Evolutionary conservation across 345 rosid species (phyloP).

Genomic region (Hibiscus mutabilis): DNA sequence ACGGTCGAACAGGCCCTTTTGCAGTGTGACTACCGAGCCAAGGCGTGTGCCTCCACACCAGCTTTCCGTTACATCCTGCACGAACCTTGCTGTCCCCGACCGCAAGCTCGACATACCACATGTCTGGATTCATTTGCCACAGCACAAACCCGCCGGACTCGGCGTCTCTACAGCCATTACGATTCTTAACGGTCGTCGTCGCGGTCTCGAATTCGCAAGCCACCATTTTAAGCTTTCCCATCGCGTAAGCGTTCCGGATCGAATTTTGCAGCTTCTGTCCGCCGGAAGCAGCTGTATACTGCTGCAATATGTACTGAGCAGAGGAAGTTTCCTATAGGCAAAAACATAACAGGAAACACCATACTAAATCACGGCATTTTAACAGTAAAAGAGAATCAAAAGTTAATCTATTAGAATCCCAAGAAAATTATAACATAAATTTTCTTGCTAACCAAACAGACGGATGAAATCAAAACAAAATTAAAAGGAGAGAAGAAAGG

Average conservation of each 20-base stretch:
- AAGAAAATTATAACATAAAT: not conserved
- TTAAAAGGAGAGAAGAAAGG: not conserved
- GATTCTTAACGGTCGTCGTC: conserved; percentile 56
- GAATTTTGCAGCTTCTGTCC: conserved; percentile 79
- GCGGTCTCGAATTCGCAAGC: conserved; percentile 68
- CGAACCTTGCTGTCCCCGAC: conserved; percentile 84
- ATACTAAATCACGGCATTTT: no score
- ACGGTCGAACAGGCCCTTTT: conserved; percentile 84
- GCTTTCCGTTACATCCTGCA: conserved; percentile 87
- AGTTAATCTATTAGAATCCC: not conserved
- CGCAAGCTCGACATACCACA: conserved; percentile 92
- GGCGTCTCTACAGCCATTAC: conserved; percentile 41
- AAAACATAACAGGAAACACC: no score
- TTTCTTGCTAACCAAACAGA: conserved; percentile 21
- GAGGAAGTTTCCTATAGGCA: conserved; percentile 59
- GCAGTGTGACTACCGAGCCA: conserved; percentile 89
- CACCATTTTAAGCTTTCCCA: conserved; percentile 78
- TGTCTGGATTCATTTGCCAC: conserved; percentile 94
- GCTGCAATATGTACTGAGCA: conserved; percentile 86
- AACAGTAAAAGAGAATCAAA: no score
- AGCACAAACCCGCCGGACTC: conserved; percentile 85
- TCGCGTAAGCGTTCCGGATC: conserved; percentile 65
- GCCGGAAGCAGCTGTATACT: conserved; percentile 83
- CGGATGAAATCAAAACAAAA: no score
- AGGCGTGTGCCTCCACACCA: conserved; percentile 89